Evolutionary conservation across 495 filamentous ascomycete genomes (phyloP).

Genomic region (Annulohypoxylon bovei): DNA sequence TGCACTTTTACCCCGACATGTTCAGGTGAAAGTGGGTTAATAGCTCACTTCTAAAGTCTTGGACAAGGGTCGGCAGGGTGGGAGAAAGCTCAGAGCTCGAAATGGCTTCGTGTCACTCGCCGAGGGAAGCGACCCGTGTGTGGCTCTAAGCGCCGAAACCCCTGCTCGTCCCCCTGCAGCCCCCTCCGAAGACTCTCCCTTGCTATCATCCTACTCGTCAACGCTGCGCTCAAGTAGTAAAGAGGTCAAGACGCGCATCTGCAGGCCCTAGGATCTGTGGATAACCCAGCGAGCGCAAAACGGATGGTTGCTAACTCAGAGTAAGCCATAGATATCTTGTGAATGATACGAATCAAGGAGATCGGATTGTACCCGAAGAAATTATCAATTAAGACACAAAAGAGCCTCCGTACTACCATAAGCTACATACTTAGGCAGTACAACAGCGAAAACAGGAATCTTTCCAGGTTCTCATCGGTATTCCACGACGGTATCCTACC

Average conservation of each 20-base stretch:
- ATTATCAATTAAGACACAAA: conserved; percentile 33
- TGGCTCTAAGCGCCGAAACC: conserved; percentile 43
- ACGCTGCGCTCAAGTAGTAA: conserved; percentile 35
- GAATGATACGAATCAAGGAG: conserved; percentile 14
- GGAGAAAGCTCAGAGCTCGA: conserved; percentile 19
- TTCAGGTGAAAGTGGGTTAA: conserved; percentile 39
- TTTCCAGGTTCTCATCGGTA: neutral
- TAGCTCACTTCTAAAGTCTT: conserved; percentile 25
- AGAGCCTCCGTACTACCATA: conserved; percentile 48
- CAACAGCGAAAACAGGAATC: conserved; percentile 31
- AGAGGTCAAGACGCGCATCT: conserved; percentile 41
- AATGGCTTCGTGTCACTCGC: conserved; percentile 37
- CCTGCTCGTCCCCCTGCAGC: conserved; percentile 40
- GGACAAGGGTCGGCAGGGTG: conserved; percentile 23
- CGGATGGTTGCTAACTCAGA: conserved; percentile 26
- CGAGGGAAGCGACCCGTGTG: conserved; percentile 37
- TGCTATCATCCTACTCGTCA: conserved; percentile 44
- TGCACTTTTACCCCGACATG: conserved; percentile 26
- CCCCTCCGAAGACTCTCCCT: conserved; percentile 36
- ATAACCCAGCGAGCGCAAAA: conserved; percentile 28
- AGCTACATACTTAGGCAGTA: conserved; percentile 28
- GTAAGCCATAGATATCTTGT: conserved; percentile 19
- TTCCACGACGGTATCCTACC: conserved; percentile 18
- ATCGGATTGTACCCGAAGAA: conserved; percentile 31
- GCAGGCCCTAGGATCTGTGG: conserved; percentile 25